phyloP scores from a whole-genome alignment of 2,329 filamentous ascomycete genomes.

The Pseudohalonectria lignicola region DNA sequence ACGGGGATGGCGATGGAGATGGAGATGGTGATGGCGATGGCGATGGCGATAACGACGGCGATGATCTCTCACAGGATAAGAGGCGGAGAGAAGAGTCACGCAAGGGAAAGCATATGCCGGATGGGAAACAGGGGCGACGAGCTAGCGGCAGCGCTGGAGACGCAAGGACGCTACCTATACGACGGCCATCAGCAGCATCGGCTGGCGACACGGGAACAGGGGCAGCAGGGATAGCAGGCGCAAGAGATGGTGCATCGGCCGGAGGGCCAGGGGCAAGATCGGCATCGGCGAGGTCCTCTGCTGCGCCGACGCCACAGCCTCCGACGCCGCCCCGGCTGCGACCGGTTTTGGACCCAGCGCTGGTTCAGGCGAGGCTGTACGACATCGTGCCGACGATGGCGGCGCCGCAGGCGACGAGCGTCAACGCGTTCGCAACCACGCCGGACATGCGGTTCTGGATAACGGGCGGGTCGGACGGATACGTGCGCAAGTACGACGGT shows the following conservation, averaged over 20 bases:
- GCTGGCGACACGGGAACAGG: constrained; percentile 15
- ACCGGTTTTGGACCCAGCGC: constrained; percentile 62
- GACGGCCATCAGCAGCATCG: too few relatives aligned
- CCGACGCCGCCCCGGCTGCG: constrained; percentile 25
- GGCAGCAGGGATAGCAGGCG: constrained; percentile 13
- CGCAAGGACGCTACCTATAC: too few relatives aligned
- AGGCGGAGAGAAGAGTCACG: constrained; percentile 5
- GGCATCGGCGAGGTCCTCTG: constrained; percentile 18
- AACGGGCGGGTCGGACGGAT: constrained; percentile 87
- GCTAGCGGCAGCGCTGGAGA: too few relatives aligned
- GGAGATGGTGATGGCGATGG: too few relatives aligned
- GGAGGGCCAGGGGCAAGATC: constrained; percentile 6
- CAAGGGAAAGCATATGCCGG: neutral
- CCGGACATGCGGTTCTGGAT: constrained; percentile 94
- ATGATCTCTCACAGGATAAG: neutral
- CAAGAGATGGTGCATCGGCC: constrained; percentile 9
- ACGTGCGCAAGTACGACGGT: constrained; percentile 95
- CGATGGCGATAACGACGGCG: constrained; percentile 11
- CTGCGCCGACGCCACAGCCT: constrained; percentile 14
- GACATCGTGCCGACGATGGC: constrained; percentile 97
- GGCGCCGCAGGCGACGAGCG: constrained; percentile 87
- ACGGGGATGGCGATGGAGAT: constrained; percentile 17
- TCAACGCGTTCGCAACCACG: constrained; percentile 86
- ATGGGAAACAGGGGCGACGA: neutral
- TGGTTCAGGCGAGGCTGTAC: constrained; percentile 69